Conservation (phyloP, 257 asterid genomes). For the Agastache rugosa region DNA sequence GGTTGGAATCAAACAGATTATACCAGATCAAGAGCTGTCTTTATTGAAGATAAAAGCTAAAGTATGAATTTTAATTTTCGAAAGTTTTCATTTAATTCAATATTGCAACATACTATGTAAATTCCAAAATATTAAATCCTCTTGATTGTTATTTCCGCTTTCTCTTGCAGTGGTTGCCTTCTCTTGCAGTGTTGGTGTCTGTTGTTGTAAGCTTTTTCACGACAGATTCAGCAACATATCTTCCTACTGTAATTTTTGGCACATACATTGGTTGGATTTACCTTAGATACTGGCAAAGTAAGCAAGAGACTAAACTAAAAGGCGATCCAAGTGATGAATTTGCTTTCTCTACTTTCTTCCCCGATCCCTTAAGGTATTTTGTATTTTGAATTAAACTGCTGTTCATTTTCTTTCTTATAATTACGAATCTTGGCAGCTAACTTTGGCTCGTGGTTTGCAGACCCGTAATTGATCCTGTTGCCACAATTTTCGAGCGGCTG, state of each 20-base stretch:
- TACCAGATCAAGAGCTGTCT: constrained; percentile 88
- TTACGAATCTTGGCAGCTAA: constrained; percentile 31
- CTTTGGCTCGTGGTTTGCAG: constrained; percentile 50
- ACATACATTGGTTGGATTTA: constrained; percentile 90
- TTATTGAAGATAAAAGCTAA: constrained; percentile 73
- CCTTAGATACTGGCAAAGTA: constrained; percentile 89
- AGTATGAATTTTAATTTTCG: constrained; percentile 51
- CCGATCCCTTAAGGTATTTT: constrained; percentile 67
- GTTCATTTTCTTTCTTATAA: constrained; percentile 13
- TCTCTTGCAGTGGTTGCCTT: constrained; percentile 87
- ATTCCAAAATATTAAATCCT: constrained; percentile 7
- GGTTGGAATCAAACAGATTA: constrained; percentile 87
- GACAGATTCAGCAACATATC: constrained; percentile 68
- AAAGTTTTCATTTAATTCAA: constrained; percentile 19
- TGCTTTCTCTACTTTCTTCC: constrained; percentile 81
- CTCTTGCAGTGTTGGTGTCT: constrained; percentile 66
- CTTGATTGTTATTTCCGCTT: constrained; percentile 23
- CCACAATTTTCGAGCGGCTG: constrained; percentile 67
- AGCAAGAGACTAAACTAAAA: constrained; percentile 71
- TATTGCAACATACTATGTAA: background rate
- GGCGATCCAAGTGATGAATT: constrained; percentile 98
- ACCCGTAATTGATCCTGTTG: constrained; percentile 78
- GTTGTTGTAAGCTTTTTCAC: constrained; percentile 73
- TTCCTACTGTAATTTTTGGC: constrained; percentile 79
- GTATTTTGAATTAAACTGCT: background rate